Conservation (phyloP, 1,139 yeast species). For the Magnusiomyces clavatus region DNA sequence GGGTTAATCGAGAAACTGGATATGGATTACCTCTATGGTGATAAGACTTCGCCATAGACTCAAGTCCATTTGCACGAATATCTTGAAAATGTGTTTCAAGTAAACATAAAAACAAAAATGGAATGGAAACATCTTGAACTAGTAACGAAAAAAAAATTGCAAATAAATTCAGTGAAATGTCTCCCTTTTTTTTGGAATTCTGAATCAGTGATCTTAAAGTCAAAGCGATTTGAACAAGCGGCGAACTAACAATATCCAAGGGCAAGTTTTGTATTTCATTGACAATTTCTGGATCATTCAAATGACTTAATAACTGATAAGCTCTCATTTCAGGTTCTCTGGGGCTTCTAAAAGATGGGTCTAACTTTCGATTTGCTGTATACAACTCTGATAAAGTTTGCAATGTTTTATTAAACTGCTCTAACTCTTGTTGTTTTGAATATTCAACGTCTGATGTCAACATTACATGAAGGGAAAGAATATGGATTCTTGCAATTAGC, state of each 20-base stretch:
- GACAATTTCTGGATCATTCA: constrained; percentile 80
- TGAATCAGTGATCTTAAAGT: constrained; percentile 57
- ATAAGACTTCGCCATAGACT: constrained; percentile 56
- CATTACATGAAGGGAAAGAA: constrained; percentile 78
- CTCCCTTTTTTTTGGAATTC: constrained; percentile 41
- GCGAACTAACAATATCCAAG: constrained; percentile 42
- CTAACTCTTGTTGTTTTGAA: constrained; percentile 91
- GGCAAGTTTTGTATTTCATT: constrained; percentile 70
- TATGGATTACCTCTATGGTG: constrained; percentile 69
- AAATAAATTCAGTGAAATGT: constrained; percentile 58
- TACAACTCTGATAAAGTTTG: constrained; percentile 88
- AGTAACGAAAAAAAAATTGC: constrained; percentile 55
- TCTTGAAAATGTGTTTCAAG: constrained; percentile 78
- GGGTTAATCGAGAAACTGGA: constrained; percentile 40
- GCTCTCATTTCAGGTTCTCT: constrained; percentile 94
- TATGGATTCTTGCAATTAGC: constrained; percentile 81
- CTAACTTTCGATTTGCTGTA: constrained; percentile 65
- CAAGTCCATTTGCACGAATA: constrained; percentile 66
- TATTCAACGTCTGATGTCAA: constrained; percentile 65
- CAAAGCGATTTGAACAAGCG: constrained; percentile 63
- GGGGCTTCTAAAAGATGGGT: constrained; percentile 42
- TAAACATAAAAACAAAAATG: constrained; percentile 65
- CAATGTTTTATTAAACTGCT: constrained; percentile 85
- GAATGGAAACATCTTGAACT: constrained; percentile 44
- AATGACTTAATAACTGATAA: constrained; percentile 70